Evolutionary conservation across 371 early-diverging fungal species (phyloP), one percentile per base, ranked within the genome.

Genomic region (Mucor mucedo): DNA sequence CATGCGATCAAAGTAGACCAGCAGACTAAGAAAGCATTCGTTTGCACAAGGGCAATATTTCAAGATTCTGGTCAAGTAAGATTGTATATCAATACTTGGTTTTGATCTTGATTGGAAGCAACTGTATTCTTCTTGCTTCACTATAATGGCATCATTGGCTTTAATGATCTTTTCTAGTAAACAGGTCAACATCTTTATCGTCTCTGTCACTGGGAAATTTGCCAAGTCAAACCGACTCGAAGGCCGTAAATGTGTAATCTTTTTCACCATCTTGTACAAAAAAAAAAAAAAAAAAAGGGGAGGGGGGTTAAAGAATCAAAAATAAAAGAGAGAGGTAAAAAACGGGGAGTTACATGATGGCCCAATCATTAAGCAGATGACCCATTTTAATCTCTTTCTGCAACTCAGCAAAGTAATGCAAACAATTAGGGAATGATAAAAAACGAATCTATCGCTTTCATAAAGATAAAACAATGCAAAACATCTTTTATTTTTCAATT

Each of bases 1-100:
- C 80, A 84, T 80, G 58, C 90, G 84, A 64, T 92, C 89, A 71
- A 93, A 82, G 73, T 94, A 93, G 38, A 93, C 87, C 35, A 94
- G 76, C 44, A 91, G 70, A 42, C 90, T 85, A n/a, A 94, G 72
- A 65, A 93, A 91, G 70, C 88, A 87, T 75, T 89, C 91, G 71
- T 81, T 89, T 7, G 82, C 77, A 69, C 89, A 91, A 5, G 92
- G 92, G 16, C 90, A 88, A 68, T 91, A 92, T 66, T 89, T 90
- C 38, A 87, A 71, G 33, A 92, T 91, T 28, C 92, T 84, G 28
- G 69, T 50, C 4, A 87, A 63, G 67, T 92, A 92, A 3, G 81
- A 78, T n/a, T 76, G 72, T 29, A 91, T 71, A 63, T 87, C 87
- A 30, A 68, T 68, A 27, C 41, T 58, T 13, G 68, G 68, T 33